These are phyloP conservation scores for Medicago truncatula DNA, from an alignment of 306 rosid genomes.

Conservation along the genomic window MtrunA17r5.0-ANR NC_053047.1:6789001-6789500, in stretches of 20 bases:
- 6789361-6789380: slow-evolving; percentile 38
- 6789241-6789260: slow-evolving; percentile 47
- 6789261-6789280: slow-evolving; percentile 48
- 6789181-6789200: not conserved
- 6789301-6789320: not conserved
- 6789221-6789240: too few relatives aligned
- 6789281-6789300: slow-evolving; percentile 38
- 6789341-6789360: slow-evolving; percentile 4
- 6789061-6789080: slow-evolving; percentile 53
- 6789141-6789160: slow-evolving; percentile 17
- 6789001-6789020: not conserved
- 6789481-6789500: slow-evolving; percentile 62
- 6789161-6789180: not conserved
- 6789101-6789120: slow-evolving; percentile 30
- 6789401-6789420: slow-evolving; percentile 66
- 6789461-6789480: slow-evolving; percentile 68
- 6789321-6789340: not conserved
- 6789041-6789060: not conserved
- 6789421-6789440: slow-evolving; percentile 71
- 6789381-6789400: slow-evolving; percentile 33
- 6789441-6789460: slow-evolving; percentile 78
- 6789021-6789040: not conserved
- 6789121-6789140: slow-evolving; percentile 7
- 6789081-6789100: slow-evolving; percentile 42
- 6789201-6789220: not conserved